Conservation (phyloP, 2,329 filamentous ascomycete species). For the Claviceps sp. region DNA sequence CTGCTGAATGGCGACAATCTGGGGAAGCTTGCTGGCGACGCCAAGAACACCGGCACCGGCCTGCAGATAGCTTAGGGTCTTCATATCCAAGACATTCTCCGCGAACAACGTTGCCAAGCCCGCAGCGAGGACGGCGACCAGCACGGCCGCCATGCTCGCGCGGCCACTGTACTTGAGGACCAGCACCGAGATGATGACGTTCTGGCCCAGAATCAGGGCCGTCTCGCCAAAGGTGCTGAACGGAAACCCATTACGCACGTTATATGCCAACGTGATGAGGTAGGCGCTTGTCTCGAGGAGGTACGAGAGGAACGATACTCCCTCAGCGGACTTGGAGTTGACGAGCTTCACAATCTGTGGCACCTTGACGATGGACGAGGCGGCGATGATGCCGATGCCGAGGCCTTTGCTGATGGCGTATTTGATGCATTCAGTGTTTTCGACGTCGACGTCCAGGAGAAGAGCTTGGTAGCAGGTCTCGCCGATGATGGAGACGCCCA, state of each 20-base stretch:
- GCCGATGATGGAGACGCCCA: slow-evolving; percentile 70
- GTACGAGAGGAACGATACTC: slow-evolving; percentile 82
- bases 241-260: slow-evolving; percentile 77
- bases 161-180: slow-evolving; percentile 74
- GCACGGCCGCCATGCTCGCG: slow-evolving; percentile 53
- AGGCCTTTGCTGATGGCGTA: slow-evolving; percentile 85
- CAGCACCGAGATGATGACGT: slow-evolving; percentile 75
- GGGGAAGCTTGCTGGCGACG: slow-evolving; percentile 83
- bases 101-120: slow-evolving; percentile 58
- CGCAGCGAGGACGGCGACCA: slow-evolving; percentile 63
- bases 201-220: slow-evolving; percentile 80
- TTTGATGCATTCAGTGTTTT: slow-evolving; percentile 68
- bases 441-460: slow-evolving; percentile 70
- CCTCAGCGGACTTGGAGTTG: slow-evolving; percentile 63
- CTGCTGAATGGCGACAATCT: slow-evolving; percentile 75
- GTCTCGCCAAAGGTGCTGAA: slow-evolving; percentile 97
- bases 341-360: slow-evolving; percentile 92
- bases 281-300: slow-evolving; percentile 81
- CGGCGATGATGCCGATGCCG: slow-evolving; percentile 83
- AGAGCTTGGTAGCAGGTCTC: slow-evolving; percentile 73
- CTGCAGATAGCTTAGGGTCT: slow-evolving; percentile 62
- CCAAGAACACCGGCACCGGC: slow-evolving; percentile 71
- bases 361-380: slow-evolving; percentile 85
- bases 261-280: slow-evolving; percentile 85
- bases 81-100: slow-evolving; percentile 48